phyloP scores from a whole-genome alignment of 495 filamentous ascomycete species.

The Talaromyces thailandensis region DNA sequence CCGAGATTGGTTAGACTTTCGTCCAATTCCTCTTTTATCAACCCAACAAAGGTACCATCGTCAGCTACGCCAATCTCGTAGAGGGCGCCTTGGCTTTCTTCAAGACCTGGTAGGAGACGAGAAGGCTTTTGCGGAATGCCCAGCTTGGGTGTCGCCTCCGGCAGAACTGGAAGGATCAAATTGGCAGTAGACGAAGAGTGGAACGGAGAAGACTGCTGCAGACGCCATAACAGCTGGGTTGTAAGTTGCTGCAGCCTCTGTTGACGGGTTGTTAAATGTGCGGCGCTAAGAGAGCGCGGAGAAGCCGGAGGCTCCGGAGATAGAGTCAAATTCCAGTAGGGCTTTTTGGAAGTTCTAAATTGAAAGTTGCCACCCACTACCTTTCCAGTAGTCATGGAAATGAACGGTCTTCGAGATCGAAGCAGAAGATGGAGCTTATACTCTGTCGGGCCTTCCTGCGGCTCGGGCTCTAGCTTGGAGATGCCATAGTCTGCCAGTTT shows the following conservation, averaged over 20 bases:
- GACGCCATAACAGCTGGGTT: slow-evolving; percentile 87
- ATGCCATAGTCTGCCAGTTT: slow-evolving; percentile 59
- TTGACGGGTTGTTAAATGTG: slow-evolving; percentile 50
- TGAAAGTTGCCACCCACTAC: slow-evolving; percentile 53
- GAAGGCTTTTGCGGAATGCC: slow-evolving; percentile 47
- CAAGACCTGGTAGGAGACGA: slow-evolving; percentile 68
- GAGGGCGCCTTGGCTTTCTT: slow-evolving; percentile 84
- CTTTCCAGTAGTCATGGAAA: slow-evolving; percentile 50
- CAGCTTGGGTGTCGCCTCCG: slow-evolving; percentile 48
- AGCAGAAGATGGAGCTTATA: slow-evolving; percentile 94
- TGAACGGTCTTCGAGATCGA: slow-evolving; percentile 65
- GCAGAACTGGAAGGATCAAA: slow-evolving; percentile 63
- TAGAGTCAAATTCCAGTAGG: slow-evolving; percentile 12
- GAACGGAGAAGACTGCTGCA: slow-evolving; percentile 90
- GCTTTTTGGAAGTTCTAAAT: slow-evolving; percentile 21
- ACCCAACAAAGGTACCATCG: slow-evolving; percentile 82
- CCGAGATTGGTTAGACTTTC: slow-evolving; percentile 78
- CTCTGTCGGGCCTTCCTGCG: slow-evolving; percentile 88
- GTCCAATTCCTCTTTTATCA: slow-evolving; percentile 85
- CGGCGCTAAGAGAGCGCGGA: slow-evolving; percentile 20
- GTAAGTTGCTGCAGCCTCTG: slow-evolving; percentile 83
- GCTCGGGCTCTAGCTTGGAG: slow-evolving; percentile 76
- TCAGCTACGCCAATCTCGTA: slow-evolving; percentile 97
- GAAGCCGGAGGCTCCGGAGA: slow-evolving; percentile 17
- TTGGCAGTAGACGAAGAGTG: slow-evolving; percentile 66